Percentiles rank a stretch among this genome's conserved stretches.
Conservation (phyloP, 176 grass and related monocot species). For the Pontederia crassipes region DNA sequence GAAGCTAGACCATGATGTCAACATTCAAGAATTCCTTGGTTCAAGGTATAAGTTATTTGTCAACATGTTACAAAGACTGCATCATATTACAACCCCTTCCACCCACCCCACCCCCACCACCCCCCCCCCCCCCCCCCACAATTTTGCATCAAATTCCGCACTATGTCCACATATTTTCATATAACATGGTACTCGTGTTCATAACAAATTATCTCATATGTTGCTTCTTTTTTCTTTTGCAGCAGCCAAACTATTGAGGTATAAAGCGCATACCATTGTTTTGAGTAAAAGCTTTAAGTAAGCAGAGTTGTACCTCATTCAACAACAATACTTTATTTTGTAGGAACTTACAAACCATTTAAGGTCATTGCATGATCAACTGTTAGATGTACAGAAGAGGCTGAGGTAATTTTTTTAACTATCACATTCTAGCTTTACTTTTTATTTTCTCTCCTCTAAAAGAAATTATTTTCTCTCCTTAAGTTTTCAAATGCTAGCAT, state of each 20-base stretch:
- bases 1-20: constrained; percentile 75
- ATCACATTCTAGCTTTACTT: not conserved
- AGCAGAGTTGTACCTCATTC: not conserved
- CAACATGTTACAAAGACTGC: not conserved
- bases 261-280: not conserved
- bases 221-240: constrained; percentile 24
- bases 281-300: not conserved
- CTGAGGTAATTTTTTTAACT: constrained; percentile 36
- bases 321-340: constrained; percentile 9
- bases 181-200: too few relatives aligned
- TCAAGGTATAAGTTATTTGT: constrained; percentile 37
- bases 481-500: not conserved
- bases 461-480: not conserved
- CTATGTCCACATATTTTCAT: too few relatives aligned
- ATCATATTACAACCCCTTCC: too few relatives aligned
- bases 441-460: not conserved
- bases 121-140: too few relatives aligned
- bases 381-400: constrained; percentile 41
- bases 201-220: constrained; percentile 12
- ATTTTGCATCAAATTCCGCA: too few relatives aligned
- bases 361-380: constrained; percentile 48
- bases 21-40: constrained; percentile 76
- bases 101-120: too few relatives aligned
- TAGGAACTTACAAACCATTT: constrained; percentile 56
- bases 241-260: constrained; percentile 68